Conservation (phyloP, 192 early-diverging fungal genomes). For the Backusella circina region DNA sequence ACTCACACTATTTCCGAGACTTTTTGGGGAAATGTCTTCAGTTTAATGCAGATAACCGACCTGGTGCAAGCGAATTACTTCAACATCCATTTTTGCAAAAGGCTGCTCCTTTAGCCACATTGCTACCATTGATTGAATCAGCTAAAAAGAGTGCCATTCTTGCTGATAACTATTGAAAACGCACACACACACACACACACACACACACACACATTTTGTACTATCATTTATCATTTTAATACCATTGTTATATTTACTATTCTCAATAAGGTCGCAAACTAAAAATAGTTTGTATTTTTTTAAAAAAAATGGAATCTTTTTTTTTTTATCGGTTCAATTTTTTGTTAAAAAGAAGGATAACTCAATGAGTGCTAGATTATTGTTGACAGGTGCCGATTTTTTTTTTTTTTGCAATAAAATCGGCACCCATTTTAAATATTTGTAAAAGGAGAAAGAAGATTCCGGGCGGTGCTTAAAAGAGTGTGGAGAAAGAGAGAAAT, state of each 20-base stretch:
- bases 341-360: no score
- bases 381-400: no score
- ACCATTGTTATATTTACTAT: neutral
- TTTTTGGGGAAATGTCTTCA: conserved; percentile 80
- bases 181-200: no score
- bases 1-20: conserved; percentile 69
- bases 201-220: neutral
- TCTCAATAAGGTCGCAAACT: neutral
- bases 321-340: no score
- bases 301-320: neutral
- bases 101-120: conserved; percentile 74
- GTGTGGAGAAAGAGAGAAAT: neutral
- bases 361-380: no score
- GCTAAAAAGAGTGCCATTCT: conserved; percentile 10
- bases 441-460: neutral
- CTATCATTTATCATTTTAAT: neutral
- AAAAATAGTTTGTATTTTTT: neutral
- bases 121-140: conserved; percentile 68
- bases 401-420: no score
- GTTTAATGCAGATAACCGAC: conserved; percentile 77
- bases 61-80: conserved; percentile 72
- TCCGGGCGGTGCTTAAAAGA: neutral
- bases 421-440: neutral
- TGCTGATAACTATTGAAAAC: neutral
- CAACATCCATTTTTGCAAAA: conserved; percentile 82